phyloP scores from a whole-genome alignment of 148 eudicot genomes.

The Rhododendron mucronatum region DNA sequence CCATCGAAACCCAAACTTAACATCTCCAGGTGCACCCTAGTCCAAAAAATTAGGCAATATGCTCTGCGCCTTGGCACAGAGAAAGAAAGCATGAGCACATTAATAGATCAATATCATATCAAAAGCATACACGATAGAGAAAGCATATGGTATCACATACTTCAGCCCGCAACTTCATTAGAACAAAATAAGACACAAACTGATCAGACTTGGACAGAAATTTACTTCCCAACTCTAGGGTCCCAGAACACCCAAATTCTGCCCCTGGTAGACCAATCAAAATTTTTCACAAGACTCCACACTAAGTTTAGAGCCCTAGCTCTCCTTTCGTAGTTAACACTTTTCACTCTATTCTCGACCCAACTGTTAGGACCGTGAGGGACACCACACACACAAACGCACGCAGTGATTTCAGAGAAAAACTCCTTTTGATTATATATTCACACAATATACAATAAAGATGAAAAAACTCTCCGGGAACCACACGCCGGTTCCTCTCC shows the following conservation, averaged over 20 bases:
- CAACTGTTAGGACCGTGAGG: too few species aligned
- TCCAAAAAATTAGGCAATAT: not conserved
- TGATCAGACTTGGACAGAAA: not conserved
- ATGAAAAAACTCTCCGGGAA: too few species aligned
- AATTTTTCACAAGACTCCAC: not conserved
- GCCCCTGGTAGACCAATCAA: not conserved
- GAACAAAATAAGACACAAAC: not conserved
- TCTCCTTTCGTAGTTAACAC: not conserved
- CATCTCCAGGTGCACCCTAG: not conserved
- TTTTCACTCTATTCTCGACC: not conserved
- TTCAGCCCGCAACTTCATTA: not conserved
- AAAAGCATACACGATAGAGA: not conserved
- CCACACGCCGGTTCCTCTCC: too few species aligned
- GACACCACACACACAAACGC: too few species aligned
- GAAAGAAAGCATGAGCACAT: not conserved
- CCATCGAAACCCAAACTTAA: conserved; percentile 8
- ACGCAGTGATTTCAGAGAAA: too few species aligned
- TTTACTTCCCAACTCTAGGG: not conserved
- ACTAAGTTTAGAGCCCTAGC: not conserved
- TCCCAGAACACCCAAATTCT: not conserved
- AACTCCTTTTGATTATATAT: too few species aligned
- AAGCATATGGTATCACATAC: too few species aligned
- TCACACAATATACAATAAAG: too few species aligned
- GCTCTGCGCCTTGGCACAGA: not conserved
- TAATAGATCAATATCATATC: too few species aligned